phyloP scores from a whole-genome alignment of 176 grass and related monocot genomes.

The Carex kokanica region DNA sequence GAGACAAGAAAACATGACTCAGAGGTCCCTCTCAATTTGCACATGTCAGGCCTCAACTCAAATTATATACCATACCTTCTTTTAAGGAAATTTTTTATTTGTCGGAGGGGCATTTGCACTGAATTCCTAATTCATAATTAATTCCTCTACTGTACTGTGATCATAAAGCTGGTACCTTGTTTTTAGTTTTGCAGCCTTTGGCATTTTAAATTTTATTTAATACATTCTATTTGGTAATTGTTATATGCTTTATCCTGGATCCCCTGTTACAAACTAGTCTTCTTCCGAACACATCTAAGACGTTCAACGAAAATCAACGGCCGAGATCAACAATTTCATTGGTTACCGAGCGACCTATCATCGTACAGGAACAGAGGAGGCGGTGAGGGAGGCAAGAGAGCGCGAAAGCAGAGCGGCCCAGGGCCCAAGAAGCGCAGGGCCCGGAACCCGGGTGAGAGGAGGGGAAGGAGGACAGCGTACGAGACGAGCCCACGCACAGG shows the following conservation, averaged over 20 bases:
- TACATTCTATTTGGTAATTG: too few relatives aligned
- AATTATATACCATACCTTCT: conserved; percentile 8
- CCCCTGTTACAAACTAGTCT: neutral
- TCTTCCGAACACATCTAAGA: neutral
- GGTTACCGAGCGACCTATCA: neutral
- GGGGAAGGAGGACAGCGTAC: neutral
- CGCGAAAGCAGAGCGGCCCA: neutral
- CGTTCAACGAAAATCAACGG: neutral
- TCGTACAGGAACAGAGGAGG: neutral
- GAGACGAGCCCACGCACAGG: conserved; percentile 14
- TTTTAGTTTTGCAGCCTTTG: neutral
- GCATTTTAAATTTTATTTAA: neutral
- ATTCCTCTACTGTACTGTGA: neutral
- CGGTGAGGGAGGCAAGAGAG: neutral
- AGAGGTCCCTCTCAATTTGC: conserved; percentile 8
- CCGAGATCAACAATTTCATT: neutral
- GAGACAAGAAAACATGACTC: conserved; percentile 28
- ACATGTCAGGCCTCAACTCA: conserved; percentile 14
- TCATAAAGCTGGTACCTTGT: neutral
- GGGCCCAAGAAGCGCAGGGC: neutral
- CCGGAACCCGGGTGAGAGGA: neutral
- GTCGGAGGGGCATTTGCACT: conserved; percentile 16
- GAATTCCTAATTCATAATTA: neutral
- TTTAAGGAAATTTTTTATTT: neutral
- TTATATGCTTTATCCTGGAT: neutral